Percentiles rank a stretch among this genome's conserved stretches.
These are phyloP conservation scores for Scenedesmus sp. DNA, from an alignment of 163 green algal species.

Conservation along the genomic window DNA sequence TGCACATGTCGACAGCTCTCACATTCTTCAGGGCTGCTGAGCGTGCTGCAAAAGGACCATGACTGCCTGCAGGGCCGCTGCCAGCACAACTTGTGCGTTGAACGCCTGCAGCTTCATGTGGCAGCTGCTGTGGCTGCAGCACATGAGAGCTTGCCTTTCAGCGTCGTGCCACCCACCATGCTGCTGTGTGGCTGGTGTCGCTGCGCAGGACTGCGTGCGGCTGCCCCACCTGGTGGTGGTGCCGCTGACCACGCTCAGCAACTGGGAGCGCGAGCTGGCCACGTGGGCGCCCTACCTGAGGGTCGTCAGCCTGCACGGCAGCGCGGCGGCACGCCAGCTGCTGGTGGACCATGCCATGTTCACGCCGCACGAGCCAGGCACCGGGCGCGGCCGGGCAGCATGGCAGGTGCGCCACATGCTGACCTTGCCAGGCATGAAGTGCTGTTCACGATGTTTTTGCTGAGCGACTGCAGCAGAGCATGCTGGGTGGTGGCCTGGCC, in stretches of 20 bases:
- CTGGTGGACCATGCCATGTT: conserved; percentile 85
- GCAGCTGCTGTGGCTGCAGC: background rate
- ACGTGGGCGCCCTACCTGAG: conserved; percentile 89
- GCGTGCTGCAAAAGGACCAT: background rate
- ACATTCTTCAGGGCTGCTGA: too few species aligned
- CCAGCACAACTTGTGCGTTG: too few species aligned
- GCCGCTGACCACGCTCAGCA: conserved; percentile 89
- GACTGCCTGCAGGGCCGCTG: too few species aligned
- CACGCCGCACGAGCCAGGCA: conserved; percentile 35
- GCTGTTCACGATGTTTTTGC: too few species aligned
- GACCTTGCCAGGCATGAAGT: too few species aligned
- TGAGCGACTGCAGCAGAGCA: background rate
- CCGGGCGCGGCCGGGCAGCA: background rate
- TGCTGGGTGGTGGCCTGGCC: background rate
- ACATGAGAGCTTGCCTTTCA: background rate
- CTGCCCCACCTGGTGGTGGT: conserved; percentile 86
- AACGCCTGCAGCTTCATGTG: too few species aligned
- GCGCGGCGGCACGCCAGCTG: conserved; percentile 68
- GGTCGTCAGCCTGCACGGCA: conserved; percentile 82
- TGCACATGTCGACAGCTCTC: background rate
- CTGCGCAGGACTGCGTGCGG: conserved; percentile 55
- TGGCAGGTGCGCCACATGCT: conserved; percentile 34
- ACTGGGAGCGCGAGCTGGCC: conserved; percentile 92
- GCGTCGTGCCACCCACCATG: background rate
- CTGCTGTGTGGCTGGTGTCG: background rate